Evolutionary conservation across 2,329 filamentous ascomycete genomes (phyloP), one percentile per base, ranked within the genome.

Genomic region (Tolypocladium ophioglossoides): DNA sequence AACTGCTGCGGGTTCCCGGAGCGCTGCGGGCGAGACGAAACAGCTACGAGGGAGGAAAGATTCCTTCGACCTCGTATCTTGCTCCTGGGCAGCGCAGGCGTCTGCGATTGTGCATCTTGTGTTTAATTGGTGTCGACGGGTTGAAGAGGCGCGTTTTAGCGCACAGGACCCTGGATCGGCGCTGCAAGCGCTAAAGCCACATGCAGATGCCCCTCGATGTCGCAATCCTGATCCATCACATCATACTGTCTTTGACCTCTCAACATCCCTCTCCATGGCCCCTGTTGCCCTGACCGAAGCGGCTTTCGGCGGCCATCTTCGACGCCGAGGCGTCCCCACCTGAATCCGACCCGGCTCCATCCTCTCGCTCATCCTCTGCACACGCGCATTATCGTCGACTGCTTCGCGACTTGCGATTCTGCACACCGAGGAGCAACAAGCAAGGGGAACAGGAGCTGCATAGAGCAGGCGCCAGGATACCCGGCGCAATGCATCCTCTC

Each of bases 401-500:
- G 14, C 24, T 20, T 14, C 4, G 48, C 49, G 35, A 30, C 49
- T n/a, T 47, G 44, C 44, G 44, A 47, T n/a, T 50, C n/a, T 37
- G 30, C 34, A 49, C 3, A 34, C 10, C 50, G 24, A 50, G 34
- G 14, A n/a, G 22, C 40, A 27, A 16, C 40, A 3, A 30, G 18
- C 41, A 32, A 32, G 9, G 9, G 11, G 9, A n/a, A 11, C 16
- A 30, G 14, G 27, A 11, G 44, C 41, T 8, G 9, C 22, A 2
- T 18, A 12, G 44, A 32, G 44, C 24, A 32, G 18, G 18, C 27
- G 2, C 4, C 16, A n/a, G 16, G 9, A 32, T 5, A 20, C 16
- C 44, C 18, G 44, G 44, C 44, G 44, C 27, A 30, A 74, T 73
- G 59, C 69, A 74, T 53, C 70, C 73, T 53, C 59, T 64, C 24